Conservation (phyloP, 257 asterid genomes). For the Craterostigma plantagineum region DNA sequence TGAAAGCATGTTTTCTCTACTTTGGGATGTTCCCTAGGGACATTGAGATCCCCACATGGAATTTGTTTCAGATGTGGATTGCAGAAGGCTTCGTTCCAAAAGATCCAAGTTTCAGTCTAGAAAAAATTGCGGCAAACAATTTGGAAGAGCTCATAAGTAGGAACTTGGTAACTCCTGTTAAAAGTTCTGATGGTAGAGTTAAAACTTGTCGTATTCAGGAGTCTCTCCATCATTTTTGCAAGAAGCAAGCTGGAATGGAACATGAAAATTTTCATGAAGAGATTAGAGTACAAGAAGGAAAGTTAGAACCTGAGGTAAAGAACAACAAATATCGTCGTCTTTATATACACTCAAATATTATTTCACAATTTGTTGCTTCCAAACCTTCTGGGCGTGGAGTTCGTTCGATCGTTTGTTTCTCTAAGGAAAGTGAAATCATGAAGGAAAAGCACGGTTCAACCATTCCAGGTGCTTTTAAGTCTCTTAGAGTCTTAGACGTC, state of each 20-base stretch:
- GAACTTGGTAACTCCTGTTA: constrained; percentile 9
- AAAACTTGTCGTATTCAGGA: constrained; percentile 16
- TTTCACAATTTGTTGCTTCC: constrained; percentile 5
- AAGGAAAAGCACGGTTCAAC: constrained; percentile 4
- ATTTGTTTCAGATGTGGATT: constrained; percentile 12
- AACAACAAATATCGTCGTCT: constrained; percentile 9
- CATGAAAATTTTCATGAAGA: constrained; percentile 9
- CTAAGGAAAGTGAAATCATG: constrained; percentile 10
- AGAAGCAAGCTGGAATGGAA: constrained; percentile 3
- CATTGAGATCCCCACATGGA: constrained; percentile 10
- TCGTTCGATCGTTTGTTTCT: constrained; percentile 14
- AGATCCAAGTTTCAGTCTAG: not conserved
- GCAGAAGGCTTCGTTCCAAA: constrained; percentile 16
- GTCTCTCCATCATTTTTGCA: constrained; percentile 12
- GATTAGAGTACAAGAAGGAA: constrained; percentile 1
- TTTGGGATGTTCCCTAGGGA: constrained; percentile 14
- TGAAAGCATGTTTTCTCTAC: constrained; percentile 17
- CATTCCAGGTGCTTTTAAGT: constrained; percentile 12
- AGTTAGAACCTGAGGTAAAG: constrained; percentile 1
- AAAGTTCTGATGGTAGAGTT: constrained; percentile 7
- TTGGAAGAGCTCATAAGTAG: constrained; percentile 12
- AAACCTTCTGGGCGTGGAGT: constrained; percentile 12
- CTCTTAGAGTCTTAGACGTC: constrained; percentile 15
- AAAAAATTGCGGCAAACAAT: constrained; percentile 10
- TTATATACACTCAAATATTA: constrained; percentile 10